These are phyloP conservation scores for Oenanthe sinensis DNA, from an alignment of 129 eudicot species.

Conservation along the genomic window DNA sequence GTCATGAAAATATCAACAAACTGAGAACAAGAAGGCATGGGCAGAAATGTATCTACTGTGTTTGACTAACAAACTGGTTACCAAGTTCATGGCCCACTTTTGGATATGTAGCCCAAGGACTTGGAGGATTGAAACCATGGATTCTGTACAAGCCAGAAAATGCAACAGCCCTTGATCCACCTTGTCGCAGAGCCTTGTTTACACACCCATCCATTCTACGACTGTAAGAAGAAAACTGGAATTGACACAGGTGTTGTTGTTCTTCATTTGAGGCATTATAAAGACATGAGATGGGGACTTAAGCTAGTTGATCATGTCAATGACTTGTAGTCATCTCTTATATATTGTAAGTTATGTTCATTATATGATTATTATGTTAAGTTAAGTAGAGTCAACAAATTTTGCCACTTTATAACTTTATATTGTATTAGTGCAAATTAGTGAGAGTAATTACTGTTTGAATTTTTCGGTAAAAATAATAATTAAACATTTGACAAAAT, in stretches of 20 bases:
- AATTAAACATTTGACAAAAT: no score
- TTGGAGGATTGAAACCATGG: slow-evolving; percentile 62
- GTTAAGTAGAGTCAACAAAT: not conserved
- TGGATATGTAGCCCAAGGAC: slow-evolving; percentile 61
- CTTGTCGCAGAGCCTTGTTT: slow-evolving; percentile 48
- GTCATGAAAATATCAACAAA: slow-evolving; percentile 43
- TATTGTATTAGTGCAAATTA: not conserved
- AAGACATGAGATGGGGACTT: slow-evolving; percentile 55
- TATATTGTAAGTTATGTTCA: not conserved
- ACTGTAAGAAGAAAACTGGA: slow-evolving; percentile 36
- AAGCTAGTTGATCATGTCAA: slow-evolving; percentile 30
- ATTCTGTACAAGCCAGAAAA: slow-evolving; percentile 46
- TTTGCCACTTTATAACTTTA: not conserved
- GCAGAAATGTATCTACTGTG: slow-evolving; percentile 54
- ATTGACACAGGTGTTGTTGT: slow-evolving; percentile 33
- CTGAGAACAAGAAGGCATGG: slow-evolving; percentile 44
- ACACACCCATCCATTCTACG: slow-evolving; percentile 47
- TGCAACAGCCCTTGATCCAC: slow-evolving; percentile 36
- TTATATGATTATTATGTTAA: not conserved
- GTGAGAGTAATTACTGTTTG: not conserved
- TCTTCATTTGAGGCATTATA: slow-evolving; percentile 49
- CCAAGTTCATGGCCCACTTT: slow-evolving; percentile 55
- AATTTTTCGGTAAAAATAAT: not conserved
- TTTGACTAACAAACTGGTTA: slow-evolving; percentile 36
- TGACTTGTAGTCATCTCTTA: not conserved